Conservation (phyloP, 2,329 filamentous ascomycete genomes). For the Fusarium circinatum region DNA sequence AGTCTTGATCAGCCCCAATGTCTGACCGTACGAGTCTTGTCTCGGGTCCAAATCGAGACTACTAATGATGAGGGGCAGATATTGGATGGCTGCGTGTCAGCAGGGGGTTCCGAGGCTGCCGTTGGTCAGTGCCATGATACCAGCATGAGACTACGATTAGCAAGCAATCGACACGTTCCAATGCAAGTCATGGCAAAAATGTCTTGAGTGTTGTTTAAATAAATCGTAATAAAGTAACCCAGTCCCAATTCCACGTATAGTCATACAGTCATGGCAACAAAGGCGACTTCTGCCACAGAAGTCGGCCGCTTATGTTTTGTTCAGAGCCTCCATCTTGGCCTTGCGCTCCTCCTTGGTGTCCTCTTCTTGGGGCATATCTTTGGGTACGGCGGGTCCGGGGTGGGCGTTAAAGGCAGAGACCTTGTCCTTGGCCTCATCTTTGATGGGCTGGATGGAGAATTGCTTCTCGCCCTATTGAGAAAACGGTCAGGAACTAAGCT, state of each 20-base stretch:
- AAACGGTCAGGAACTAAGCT: neutral
- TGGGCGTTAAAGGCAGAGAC: conserved; percentile 64
- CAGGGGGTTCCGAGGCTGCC: conserved; percentile 20
- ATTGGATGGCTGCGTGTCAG: conserved; percentile 23
- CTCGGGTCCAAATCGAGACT: neutral
- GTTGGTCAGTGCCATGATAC: conserved; percentile 28
- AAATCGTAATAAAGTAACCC: conserved; percentile 17
- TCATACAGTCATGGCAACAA: conserved; percentile 36
- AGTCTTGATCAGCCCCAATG: neutral
- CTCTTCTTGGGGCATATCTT: conserved; percentile 65
- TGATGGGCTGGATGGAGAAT: conserved; percentile 58
- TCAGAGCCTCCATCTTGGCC: conserved; percentile 72
- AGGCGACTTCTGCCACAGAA: neutral
- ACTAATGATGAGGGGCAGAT: conserved; percentile 12
- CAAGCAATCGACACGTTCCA: neutral
- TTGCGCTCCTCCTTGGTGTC: conserved; percentile 75
- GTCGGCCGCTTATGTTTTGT: conserved; percentile 57
- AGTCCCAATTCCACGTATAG: conserved; percentile 20
- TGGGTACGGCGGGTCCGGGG: conserved; percentile 66
- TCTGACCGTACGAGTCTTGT: neutral
- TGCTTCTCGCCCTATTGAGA: conserved; percentile 54
- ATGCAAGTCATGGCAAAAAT: neutral
- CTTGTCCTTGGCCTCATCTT: conserved; percentile 56
- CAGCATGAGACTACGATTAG: conserved; percentile 19
- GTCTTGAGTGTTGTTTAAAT: conserved; percentile 16